Conservation (phyloP, 352 stramenopile species). For the Vaucheria bursata region DNA sequence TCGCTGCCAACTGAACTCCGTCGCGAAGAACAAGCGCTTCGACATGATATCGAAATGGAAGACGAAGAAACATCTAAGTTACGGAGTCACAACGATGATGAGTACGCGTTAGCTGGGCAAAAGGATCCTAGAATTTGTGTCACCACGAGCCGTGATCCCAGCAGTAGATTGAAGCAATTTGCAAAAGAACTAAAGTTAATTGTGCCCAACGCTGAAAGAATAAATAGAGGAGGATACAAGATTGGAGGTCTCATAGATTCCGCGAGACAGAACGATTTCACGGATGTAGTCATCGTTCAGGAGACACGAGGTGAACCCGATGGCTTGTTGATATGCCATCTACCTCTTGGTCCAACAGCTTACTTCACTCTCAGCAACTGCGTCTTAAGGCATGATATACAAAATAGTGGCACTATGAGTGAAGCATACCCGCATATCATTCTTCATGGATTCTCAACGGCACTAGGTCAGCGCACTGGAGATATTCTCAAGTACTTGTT, state of each 20-base stretch:
- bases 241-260: constrained; percentile 87
- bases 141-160: constrained; percentile 92
- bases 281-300: constrained; percentile 94
- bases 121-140: constrained; percentile 95
- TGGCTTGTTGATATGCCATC: constrained; percentile 93
- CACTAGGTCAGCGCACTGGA: constrained; percentile 82
- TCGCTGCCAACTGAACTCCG: constrained; percentile 93
- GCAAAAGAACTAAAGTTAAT: constrained; percentile 97
- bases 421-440: constrained; percentile 92
- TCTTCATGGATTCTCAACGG: constrained; percentile 87
- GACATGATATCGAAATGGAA: constrained; percentile 69
- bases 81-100: constrained; percentile 90
- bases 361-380: constrained; percentile 95
- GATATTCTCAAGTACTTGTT: constrained; percentile 99
- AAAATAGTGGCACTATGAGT: constrained; percentile 70
- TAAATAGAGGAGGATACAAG: constrained; percentile 95
- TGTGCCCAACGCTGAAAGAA: constrained; percentile 91
- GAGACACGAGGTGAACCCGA: constrained; percentile 97
- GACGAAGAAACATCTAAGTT: constrained; percentile 55
- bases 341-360: constrained; percentile 94
- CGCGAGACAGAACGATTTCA: constrained; percentile 90
- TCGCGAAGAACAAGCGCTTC: constrained; percentile 77
- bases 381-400: constrained; percentile 97
- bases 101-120: constrained; percentile 91
- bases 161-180: constrained; percentile 96